Evolutionary conservation across 2,329 filamentous ascomycete species (phyloP).

Genomic region (Pezicula neosporulosa): DNA sequence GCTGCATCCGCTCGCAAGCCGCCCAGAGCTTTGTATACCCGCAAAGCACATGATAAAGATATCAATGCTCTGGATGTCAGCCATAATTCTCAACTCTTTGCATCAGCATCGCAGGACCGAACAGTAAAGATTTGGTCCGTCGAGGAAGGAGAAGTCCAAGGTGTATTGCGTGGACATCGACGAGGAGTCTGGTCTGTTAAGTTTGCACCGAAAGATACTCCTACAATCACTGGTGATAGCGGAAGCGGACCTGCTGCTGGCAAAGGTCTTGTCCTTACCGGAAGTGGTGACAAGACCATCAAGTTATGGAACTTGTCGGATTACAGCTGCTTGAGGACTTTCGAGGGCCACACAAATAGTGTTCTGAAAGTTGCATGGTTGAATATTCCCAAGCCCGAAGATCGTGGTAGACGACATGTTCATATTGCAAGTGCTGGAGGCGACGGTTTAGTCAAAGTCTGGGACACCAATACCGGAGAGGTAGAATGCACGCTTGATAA

Average conservation of each 20-base stretch:
- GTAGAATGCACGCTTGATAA: conserved; percentile 89
- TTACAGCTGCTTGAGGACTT: conserved; percentile 88
- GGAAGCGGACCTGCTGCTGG: conserved; percentile 69
- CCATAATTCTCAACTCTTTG: conserved; percentile 73
- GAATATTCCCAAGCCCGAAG: conserved; percentile 43
- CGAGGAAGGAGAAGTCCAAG: conserved; percentile 84
- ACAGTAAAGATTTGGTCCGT: conserved; percentile 96
- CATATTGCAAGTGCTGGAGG: conserved; percentile 85
- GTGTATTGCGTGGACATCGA: conserved; percentile 87
- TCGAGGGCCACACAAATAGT: conserved; percentile 95
- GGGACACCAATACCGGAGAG: conserved; percentile 85
- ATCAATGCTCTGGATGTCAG: conserved; percentile 93
- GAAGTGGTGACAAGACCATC: conserved; percentile 92
- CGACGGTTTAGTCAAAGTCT: conserved; percentile 94
- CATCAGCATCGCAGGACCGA: conserved; percentile 93
- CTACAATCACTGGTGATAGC: conserved; percentile 68
- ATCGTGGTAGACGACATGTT: conserved; percentile 55
- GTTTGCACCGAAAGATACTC: conserved; percentile 78
- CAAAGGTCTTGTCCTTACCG: conserved; percentile 82
- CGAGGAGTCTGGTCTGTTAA: conserved; percentile 94
- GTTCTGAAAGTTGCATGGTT: conserved; percentile 94
- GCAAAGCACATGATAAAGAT: conserved; percentile 97
- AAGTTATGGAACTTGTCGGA: conserved; percentile 92
- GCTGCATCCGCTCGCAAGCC: conserved; percentile 42
- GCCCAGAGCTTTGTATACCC: conserved; percentile 72